phyloP scores from a whole-genome alignment of 441 rosid genomes.

The Adansonia gregorii region DNA sequence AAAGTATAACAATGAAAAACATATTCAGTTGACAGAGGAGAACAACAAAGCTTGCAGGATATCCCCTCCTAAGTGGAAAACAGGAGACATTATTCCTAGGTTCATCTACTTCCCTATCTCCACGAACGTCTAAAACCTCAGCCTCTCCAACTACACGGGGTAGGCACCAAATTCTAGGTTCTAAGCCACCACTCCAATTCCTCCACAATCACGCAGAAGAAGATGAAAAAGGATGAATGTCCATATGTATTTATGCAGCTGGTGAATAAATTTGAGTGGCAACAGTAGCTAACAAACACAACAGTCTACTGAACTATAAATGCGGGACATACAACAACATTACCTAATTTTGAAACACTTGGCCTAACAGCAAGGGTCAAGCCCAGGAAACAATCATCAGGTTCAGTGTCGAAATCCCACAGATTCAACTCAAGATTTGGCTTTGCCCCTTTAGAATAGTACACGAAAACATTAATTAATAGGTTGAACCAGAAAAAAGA shows the following conservation, averaged over 20 bases:
- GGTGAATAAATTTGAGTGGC: background rate
- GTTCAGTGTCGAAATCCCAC: constrained; percentile 82
- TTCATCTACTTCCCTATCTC: constrained; percentile 10
- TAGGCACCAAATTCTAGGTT: background rate
- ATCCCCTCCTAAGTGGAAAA: background rate
- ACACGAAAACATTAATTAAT: constrained; percentile 5
- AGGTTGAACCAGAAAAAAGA: background rate
- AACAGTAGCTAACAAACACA: background rate
- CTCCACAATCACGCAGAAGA: background rate
- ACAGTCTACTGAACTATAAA: background rate
- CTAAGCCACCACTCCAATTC: background rate
- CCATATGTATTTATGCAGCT: background rate
- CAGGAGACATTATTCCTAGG: background rate
- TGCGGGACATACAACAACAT: constrained; percentile 23
- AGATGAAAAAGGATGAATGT: background rate
- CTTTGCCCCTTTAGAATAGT: constrained; percentile 52
- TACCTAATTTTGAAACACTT: constrained; percentile 76
- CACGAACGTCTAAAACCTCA: background rate
- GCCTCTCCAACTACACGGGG: background rate
- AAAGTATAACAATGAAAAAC: background rate
- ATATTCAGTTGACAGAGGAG: background rate
- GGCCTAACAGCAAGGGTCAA: constrained; percentile 89
- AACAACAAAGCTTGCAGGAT: background rate
- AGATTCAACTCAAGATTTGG: constrained; percentile 96
- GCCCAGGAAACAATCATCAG: constrained; percentile 92